Conservation (phyloP, 2,329 filamentous ascomycete genomes). For the Phialophora expanda region DNA sequence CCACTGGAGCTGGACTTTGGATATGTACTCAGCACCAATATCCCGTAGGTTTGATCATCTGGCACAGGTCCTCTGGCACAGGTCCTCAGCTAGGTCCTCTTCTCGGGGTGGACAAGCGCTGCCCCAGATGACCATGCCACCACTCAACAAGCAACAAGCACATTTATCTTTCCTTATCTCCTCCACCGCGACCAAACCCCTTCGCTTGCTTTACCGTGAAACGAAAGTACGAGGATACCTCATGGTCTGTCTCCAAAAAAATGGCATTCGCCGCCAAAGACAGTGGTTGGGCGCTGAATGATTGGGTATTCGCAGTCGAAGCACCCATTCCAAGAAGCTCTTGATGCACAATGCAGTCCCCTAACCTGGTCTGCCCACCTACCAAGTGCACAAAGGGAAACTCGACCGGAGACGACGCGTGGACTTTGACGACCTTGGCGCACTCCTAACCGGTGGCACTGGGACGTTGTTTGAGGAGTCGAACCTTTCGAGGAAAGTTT, state of each 20-base stretch:
- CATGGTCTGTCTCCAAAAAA: background rate
- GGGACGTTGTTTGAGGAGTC: too few species aligned
- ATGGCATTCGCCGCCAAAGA: constrained; percentile 5
- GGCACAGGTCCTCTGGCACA: background rate
- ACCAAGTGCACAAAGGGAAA: background rate
- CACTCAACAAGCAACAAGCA: background rate
- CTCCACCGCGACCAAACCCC: background rate
- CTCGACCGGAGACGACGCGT: background rate
- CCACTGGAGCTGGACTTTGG: background rate
- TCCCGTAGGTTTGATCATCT: background rate
- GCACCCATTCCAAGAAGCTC: background rate
- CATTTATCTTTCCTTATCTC: background rate
- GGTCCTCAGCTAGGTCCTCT: background rate
- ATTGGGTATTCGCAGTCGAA: constrained; percentile 10
- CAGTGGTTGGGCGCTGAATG: background rate
- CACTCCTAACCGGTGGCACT: too few species aligned
- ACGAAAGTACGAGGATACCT: background rate
- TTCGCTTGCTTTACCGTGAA: background rate
- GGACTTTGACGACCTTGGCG: too few species aligned
- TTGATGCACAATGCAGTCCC: background rate
- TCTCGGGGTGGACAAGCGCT: background rate
- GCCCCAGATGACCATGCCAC: background rate
- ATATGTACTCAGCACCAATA: background rate
- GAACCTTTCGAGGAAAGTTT: too few species aligned
- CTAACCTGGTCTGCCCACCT: background rate